Evolutionary conservation across 768 basidiomycete genomes (phyloP), one percentile per base, ranked within the genome.

Genomic region (Dictyophora rubrovolvata): DNA sequence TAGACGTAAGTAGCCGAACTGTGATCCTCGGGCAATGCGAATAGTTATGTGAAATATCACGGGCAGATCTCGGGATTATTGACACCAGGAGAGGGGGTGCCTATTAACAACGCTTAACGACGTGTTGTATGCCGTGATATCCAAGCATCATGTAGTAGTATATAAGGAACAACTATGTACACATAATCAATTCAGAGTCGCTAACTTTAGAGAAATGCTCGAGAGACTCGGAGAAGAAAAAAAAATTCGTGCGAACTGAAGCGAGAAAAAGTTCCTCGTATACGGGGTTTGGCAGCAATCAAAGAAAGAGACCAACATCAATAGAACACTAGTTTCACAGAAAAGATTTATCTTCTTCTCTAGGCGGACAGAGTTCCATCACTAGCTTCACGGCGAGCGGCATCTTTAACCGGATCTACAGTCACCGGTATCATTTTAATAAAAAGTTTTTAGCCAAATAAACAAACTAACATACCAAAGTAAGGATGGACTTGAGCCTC

Each of bases 401-500:
- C 56, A 8, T 48, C 48, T 48, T 59, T 59, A 4, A 59, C 57
- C 11, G 57, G 57, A 36, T 59, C 57, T 59, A 18, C 42, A 42
- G n/a, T 5, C 42, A 42, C n/a, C n/a, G n/a, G 42, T 5, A 5
- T 3, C 12, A 42, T 42, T 9, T 4, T 4, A 42, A 2, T 42
- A 42, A 42, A 12, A 12, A 42, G 42, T 42, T 42, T 14, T 12
- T 12, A 14, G 4, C n/a, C n/a, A 14, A 2, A n/a, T 42, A 14
- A 14, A 14, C n/a, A 42, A 12, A 34, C 34, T 17, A 14, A 64
- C 75, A 61, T 65, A 89, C 89, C 88, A 68, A 97, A 98, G 74
- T 96, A 97, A n/a, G 87, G 79, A 66, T 96, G 94, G 17, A 77
- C 78, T 69, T 95, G 93, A 6, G 92, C 91, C 71, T 98, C 95